Conservation (phyloP, 352 stramenopile genomes). For the Phytophthora fragariae region DNA sequence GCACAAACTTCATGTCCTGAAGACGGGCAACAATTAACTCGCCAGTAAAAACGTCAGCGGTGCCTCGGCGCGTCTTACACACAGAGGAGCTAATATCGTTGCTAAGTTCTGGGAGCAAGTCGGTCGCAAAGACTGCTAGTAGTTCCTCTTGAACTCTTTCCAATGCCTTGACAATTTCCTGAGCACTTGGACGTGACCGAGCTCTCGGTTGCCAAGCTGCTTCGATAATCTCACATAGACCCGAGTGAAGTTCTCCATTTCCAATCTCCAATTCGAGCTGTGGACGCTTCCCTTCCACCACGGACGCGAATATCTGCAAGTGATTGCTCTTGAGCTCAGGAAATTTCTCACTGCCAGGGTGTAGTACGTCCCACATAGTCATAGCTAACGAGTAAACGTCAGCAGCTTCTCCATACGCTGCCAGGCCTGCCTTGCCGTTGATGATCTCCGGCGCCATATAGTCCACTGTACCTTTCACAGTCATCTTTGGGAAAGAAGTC, state of each 20-base stretch:
- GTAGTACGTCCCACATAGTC: slow-evolving; percentile 82
- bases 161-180: slow-evolving; percentile 48
- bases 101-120: slow-evolving; percentile 36
- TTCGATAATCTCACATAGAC: slow-evolving; percentile 53
- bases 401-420: slow-evolving; percentile 65
- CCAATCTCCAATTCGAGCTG: slow-evolving; percentile 13
- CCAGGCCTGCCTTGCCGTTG: slow-evolving; percentile 60
- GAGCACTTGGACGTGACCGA: slow-evolving; percentile 44
- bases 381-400: slow-evolving; percentile 82
- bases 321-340: slow-evolving; percentile 56
- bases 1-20: slow-evolving; percentile 35
- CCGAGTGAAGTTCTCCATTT: slow-evolving; percentile 32
- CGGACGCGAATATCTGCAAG: slow-evolving; percentile 54
- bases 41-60: slow-evolving; percentile 38
- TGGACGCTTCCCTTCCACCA: slow-evolving; percentile 53
- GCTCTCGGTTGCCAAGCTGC: slow-evolving; percentile 54
- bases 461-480: slow-evolving; percentile 74
- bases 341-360: slow-evolving; percentile 62
- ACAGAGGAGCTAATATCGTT: slow-evolving; percentile 33
- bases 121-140: slow-evolving; percentile 31
- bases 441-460: slow-evolving; percentile 89
- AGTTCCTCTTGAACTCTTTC: slow-evolving; percentile 60
- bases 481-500: slow-evolving; percentile 45
- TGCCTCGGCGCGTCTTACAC: slow-evolving; percentile 19
- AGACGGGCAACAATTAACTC: slow-evolving; percentile 46